Percentiles rank a stretch among this genome's conserved stretches.
Evolutionary conservation across 2,329 filamentous ascomycete species (phyloP).

Genomic region (Nemania sp.): DNA sequence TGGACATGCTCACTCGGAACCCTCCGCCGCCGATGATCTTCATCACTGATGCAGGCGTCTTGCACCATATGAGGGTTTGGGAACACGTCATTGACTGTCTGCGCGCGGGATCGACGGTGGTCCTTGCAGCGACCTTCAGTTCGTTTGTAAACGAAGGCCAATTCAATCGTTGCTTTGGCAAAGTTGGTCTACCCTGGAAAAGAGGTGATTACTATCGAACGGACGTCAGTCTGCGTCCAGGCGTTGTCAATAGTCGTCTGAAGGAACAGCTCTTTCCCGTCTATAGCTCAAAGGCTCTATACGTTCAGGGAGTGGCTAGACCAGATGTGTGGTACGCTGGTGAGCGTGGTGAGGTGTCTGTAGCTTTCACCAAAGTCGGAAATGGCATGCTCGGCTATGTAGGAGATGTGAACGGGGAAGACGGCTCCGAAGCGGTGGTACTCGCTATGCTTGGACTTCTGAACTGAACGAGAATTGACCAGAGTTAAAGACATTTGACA

Average conservation of each 20-base stretch:
- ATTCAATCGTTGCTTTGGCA: slow-evolving; percentile 34
- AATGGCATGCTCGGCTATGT: slow-evolving; percentile 38
- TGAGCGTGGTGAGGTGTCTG: slow-evolving; percentile 26
- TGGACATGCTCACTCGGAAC: slow-evolving; percentile 20
- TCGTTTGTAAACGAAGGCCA: slow-evolving; percentile 27
- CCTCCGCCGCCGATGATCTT: slow-evolving; percentile 22
- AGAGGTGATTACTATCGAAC: slow-evolving; percentile 25
- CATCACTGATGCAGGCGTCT: slow-evolving; percentile 18
- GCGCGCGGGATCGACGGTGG: slow-evolving; percentile 22
- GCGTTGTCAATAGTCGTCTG: slow-evolving; percentile 22
- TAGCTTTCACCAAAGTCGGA: slow-evolving; percentile 35
- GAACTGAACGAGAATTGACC: slow-evolving; percentile 15
- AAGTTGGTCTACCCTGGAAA: slow-evolving; percentile 36
- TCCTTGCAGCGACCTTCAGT: slow-evolving; percentile 20
- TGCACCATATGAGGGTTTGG: slow-evolving; percentile 20
- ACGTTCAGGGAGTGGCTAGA: slow-evolving; percentile 26
- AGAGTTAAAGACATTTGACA: neutral
- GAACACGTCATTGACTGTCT: slow-evolving; percentile 22
- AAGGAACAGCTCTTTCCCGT: slow-evolving; percentile 26
- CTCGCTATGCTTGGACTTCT: slow-evolving; percentile 39
- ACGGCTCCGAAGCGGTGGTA: slow-evolving; percentile 27
- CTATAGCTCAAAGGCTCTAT: slow-evolving; percentile 37
- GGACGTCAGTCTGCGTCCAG: slow-evolving; percentile 30
- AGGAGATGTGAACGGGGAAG: slow-evolving; percentile 38
- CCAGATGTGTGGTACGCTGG: slow-evolving; percentile 34